Evolutionary conservation across 768 basidiomycete genomes (phyloP), one percentile per base, ranked within the genome.

Genomic region (Leccinum obscurum): DNA sequence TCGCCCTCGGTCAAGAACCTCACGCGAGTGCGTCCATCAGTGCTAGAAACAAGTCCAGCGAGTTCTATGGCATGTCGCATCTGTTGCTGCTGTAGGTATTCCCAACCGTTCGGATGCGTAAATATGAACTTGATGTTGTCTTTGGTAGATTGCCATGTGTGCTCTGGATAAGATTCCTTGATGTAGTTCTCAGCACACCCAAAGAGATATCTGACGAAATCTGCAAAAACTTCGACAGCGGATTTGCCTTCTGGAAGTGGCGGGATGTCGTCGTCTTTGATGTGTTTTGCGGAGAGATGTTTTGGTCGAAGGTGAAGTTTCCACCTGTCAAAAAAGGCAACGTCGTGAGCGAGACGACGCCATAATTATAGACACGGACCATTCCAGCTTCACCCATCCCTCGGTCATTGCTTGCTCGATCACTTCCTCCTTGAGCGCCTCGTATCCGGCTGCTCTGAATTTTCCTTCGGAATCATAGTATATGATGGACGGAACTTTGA

Each of bases 71-170:
- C 86, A 39, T 67, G 67, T 1, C 85, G 78, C 74, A 86, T 82
- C 60, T 77, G 71, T 28, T 70, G 70, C 55, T 86, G 86, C 63
- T 88, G 86, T 0, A 66, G 66, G 1, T 82, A 81, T 58, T 81
- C 85, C 86, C 86, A 87, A 0, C 83, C 85, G 57, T 87, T 87
- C 1, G 86, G 86, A 63, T 86, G 85, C 0, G 79, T 78, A 6
- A 87, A 75, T 2, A 87, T 73, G 58, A 81, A 82, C 28, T 83
- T 76, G 22, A 82, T 80, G 2, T 60, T 65, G 14, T 73, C 59
- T 56, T 79, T 71, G 17, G 84, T 60, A 0, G 76, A 77, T 0
- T 58, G 54, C 83, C 82, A 84, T 1, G 83, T 64, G 3, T 83
- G 83, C 1, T 49, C 44, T 0, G 73, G 68, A 44, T 81, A 77